A percentile compares a stretch with the other conserved stretches of the same genome.
These are phyloP conservation scores for Mortierella sp. DNA, from an alignment of 371 early-diverging fungal species.

Conservation along the genomic window DNA sequence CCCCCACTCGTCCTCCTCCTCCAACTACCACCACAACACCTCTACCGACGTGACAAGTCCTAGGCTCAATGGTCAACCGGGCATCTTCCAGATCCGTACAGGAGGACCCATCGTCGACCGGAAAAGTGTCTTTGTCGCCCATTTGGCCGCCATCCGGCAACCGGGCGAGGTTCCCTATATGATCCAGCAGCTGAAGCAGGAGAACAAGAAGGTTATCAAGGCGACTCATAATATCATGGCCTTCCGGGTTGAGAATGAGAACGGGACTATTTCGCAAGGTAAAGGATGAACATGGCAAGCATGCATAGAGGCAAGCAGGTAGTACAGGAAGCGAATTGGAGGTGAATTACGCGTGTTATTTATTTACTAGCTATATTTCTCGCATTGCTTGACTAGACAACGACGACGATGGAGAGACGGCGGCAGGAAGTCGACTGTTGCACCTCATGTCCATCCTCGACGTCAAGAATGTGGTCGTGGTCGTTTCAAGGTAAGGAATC, in stretches of 20 bases:
- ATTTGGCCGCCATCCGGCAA: slow-evolving; percentile 76
- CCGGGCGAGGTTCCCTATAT: slow-evolving; percentile 74
- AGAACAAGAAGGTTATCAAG: slow-evolving; percentile 80
- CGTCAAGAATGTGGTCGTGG: slow-evolving; percentile 82
- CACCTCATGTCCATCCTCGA: slow-evolving; percentile 84
- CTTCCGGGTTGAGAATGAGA: slow-evolving; percentile 78
- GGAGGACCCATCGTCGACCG: slow-evolving; percentile 81
- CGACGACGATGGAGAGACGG: slow-evolving; percentile 89
- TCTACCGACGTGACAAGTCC: slow-evolving; percentile 41
- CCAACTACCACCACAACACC: slow-evolving; percentile 11
- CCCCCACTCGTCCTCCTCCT: slow-evolving; percentile 43
- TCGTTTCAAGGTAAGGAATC: slow-evolving; percentile 75
- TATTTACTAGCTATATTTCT: not conserved
- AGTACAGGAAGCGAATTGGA: not conserved
- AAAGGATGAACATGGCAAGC: not conserved
- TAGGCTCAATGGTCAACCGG: slow-evolving; percentile 39
- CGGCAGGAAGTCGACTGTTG: slow-evolving; percentile 83
- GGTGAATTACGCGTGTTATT: not conserved
- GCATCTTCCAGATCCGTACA: slow-evolving; percentile 61
- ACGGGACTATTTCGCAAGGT: slow-evolving; percentile 70
- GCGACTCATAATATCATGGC: slow-evolving; percentile 95
- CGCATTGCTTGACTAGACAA: slow-evolving; percentile 62
- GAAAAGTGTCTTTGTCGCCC: slow-evolving; percentile 89
- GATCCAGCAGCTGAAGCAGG: slow-evolving; percentile 69
- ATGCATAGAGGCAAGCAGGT: not conserved